phyloP scores from a whole-genome alignment of 1,284 basidiomycete species.

The Pterulicium gracile region DNA sequence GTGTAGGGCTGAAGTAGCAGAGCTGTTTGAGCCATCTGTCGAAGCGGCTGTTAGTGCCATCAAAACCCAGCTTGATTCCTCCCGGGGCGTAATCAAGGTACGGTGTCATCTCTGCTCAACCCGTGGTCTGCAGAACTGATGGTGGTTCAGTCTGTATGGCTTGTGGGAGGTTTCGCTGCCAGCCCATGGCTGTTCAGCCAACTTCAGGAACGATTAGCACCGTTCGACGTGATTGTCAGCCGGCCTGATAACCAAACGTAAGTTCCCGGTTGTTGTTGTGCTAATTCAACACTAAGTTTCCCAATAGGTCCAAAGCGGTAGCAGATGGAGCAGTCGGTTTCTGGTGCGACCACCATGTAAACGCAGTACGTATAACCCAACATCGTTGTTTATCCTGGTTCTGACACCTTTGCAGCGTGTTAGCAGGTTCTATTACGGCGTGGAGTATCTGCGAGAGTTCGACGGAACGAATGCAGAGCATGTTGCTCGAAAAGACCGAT shows the following conservation, averaged over 20 bases:
- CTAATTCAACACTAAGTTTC: slow-evolving; percentile 2
- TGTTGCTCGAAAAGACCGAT: slow-evolving; percentile 43
- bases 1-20: slow-evolving; percentile 46
- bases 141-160: slow-evolving; percentile 47
- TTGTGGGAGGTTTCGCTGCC: slow-evolving; percentile 72
- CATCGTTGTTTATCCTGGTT: neutral
- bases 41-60: slow-evolving; percentile 62
- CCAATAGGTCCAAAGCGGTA: slow-evolving; percentile 60
- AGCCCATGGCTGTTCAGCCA: slow-evolving; percentile 70
- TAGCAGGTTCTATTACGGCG: slow-evolving; percentile 71
- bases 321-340: slow-evolving; percentile 74
- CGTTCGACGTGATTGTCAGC: slow-evolving; percentile 48
- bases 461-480: slow-evolving; percentile 58
- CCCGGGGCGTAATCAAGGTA: slow-evolving; percentile 55
- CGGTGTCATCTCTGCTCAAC: slow-evolving; percentile 6
- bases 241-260: slow-evolving; percentile 70
- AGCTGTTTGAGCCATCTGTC: slow-evolving; percentile 67
- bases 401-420: slow-evolving; percentile 57
- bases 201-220: slow-evolving; percentile 51
- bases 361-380: neutral
- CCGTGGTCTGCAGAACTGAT: slow-evolving; percentile 10
- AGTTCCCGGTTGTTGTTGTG: slow-evolving; percentile 13
- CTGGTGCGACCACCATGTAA: slow-evolving; percentile 56
- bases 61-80: slow-evolving; percentile 54
- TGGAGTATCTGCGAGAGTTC: slow-evolving; percentile 62